Percentiles rank a stretch among this genome's conserved stretches.
These are phyloP conservation scores for Ophiognomonia clavigignenti-juglandacearum DNA, from an alignment of 2,329 filamentous ascomycete species.

Conservation along the genomic window DNA sequence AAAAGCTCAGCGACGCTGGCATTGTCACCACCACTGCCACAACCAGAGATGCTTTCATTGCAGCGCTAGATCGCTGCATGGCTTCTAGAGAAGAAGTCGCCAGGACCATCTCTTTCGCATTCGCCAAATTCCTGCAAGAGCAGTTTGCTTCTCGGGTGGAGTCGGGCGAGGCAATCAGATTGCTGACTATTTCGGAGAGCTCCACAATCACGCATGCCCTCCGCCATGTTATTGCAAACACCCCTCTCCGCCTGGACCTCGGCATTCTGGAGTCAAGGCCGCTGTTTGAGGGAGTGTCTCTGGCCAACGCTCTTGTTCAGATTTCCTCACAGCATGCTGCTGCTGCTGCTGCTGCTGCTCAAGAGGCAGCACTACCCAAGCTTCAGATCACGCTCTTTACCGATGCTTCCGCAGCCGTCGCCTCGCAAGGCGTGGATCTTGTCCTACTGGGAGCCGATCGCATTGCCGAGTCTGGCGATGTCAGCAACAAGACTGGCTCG, in stretches of 20 bases:
- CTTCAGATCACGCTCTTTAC: constrained; percentile 48
- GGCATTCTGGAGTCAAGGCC: constrained; percentile 63
- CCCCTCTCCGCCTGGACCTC: constrained; percentile 42
- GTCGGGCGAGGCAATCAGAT: constrained; percentile 30
- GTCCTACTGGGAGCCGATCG: constrained; percentile 62
- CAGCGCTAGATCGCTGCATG: constrained; percentile 17
- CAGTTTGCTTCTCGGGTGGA: constrained; percentile 25
- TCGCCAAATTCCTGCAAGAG: constrained; percentile 30
- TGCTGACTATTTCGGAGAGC: constrained; percentile 59
- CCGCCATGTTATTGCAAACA: constrained; percentile 30
- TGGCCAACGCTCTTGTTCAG: constrained; percentile 40
- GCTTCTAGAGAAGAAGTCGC: constrained; percentile 21
- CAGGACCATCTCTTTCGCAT: constrained; percentile 22
- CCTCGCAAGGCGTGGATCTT: constrained; percentile 46
- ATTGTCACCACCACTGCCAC: too few species aligned
- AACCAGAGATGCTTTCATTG: constrained; percentile 15
- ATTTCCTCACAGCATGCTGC: constrained; percentile 13
- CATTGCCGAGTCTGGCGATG: constrained; percentile 51
- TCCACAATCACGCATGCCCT: constrained; percentile 54
- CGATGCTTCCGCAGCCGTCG: constrained; percentile 54
- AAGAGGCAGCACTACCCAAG: constrained; percentile 4
- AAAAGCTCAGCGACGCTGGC: constrained; percentile 7
- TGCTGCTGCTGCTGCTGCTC: background rate
- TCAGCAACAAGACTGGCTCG: constrained; percentile 65
- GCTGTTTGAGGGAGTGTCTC: constrained; percentile 57